Percentiles rank a stretch among this genome's conserved stretches.
Conservation (phyloP, 2,329 filamentous ascomycete species). For the Trichoderma polysporum region DNA sequence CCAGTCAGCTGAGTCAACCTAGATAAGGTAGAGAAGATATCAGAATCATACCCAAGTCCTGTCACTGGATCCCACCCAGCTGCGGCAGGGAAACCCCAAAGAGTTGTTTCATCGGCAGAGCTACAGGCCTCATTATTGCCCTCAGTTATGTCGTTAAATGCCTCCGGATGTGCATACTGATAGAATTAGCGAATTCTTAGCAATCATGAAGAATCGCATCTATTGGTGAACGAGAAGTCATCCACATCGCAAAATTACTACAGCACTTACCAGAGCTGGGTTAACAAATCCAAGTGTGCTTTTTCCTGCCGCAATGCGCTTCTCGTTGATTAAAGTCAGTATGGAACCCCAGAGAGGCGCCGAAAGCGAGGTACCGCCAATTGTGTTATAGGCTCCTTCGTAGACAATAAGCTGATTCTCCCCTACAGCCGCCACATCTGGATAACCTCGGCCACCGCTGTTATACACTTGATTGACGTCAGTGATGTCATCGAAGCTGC, state of each 20-base stretch:
- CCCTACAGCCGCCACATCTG: slow-evolving; percentile 46
- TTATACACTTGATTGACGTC: slow-evolving; percentile 48
- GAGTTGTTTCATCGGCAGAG: neutral
- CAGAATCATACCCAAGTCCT: neutral
- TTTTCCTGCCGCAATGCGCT: slow-evolving; percentile 28
- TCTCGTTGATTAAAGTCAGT: slow-evolving; percentile 31
- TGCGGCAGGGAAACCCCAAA: slow-evolving; percentile 2
- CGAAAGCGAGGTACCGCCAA: slow-evolving; percentile 49
- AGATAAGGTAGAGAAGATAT: neutral
- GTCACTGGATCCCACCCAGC: slow-evolving; percentile 9
- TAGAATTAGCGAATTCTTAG: neutral
- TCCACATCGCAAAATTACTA: neutral
- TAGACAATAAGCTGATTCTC: slow-evolving; percentile 44
- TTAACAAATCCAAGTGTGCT: slow-evolving; percentile 10
- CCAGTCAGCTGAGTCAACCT: neutral
- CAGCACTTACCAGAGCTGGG: neutral
- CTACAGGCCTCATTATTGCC: slow-evolving; percentile 23
- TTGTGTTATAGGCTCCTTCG: slow-evolving; percentile 42
- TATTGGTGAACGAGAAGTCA: neutral
- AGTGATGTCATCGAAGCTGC: slow-evolving; percentile 22
- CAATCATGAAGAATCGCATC: neutral
- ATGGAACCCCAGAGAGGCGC: slow-evolving; percentile 34
- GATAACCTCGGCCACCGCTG: slow-evolving; percentile 41
- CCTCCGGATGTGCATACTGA: neutral
- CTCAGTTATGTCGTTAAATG: slow-evolving; percentile 2